phyloP scores from a whole-genome alignment of 306 rosid species.

The Begonia masoniana region DNA sequence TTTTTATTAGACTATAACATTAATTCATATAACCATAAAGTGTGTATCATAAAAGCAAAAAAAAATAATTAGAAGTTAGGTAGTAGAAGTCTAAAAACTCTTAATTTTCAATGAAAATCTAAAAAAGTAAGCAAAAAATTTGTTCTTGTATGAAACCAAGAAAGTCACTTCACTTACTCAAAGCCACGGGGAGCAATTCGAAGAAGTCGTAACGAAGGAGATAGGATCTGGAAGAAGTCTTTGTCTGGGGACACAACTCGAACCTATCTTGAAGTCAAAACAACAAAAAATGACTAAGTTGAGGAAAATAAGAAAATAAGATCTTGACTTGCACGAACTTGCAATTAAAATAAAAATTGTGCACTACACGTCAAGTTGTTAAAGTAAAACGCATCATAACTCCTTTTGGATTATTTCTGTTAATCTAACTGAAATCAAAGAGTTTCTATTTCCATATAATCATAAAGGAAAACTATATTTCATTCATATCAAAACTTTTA shows the following conservation, averaged over 20 bases:
- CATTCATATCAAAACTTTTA: no score
- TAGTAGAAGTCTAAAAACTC: background rate
- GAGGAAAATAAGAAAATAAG: background rate
- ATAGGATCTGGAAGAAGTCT: constrained; percentile 84
- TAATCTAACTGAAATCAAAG: no score
- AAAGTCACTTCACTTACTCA: constrained; percentile 51
- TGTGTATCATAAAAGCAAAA: background rate
- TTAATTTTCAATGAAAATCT: background rate
- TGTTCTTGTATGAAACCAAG: background rate
- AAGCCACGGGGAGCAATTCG: constrained; percentile 94
- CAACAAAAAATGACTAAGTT: constrained; percentile 15
- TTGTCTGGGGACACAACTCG: constrained; percentile 98
- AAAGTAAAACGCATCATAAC: no score
- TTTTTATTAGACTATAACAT: background rate
- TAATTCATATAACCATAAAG: background rate
- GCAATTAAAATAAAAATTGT: no score
- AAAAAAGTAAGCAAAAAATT: background rate
- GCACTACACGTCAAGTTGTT: no score
- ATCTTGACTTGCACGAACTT: background rate
- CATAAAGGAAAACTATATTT: no score
- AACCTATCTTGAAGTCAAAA: constrained; percentile 39
- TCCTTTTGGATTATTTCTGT: no score
- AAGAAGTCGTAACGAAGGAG: constrained; percentile 87
- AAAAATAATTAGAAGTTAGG: background rate
- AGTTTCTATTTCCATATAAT: no score